Conservation (phyloP, 2,329 filamentous ascomycete species). For the Colletotrichum sp. region DNA sequence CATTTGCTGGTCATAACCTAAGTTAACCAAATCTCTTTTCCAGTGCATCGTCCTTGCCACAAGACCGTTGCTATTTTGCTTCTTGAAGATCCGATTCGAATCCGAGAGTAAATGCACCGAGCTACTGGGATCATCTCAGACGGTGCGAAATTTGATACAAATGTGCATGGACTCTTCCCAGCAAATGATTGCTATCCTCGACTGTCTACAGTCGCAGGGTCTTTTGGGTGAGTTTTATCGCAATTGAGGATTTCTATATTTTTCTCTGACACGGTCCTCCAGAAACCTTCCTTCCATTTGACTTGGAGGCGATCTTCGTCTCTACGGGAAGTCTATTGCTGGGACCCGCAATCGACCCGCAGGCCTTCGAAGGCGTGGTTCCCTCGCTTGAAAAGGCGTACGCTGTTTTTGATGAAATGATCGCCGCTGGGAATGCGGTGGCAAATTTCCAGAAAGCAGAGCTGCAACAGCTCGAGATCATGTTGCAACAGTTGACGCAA, state of each 20-base stretch:
- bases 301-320: conserved; percentile 49
- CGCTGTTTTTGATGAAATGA: conserved; percentile 51
- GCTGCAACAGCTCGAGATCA: conserved; percentile 47
- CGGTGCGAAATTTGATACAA: conserved; percentile 35
- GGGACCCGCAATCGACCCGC: conserved; percentile 38
- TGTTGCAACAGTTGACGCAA: conserved; percentile 34
- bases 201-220: conserved; percentile 47
- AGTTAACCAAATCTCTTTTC: background rate
- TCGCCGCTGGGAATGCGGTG: conserved; percentile 48
- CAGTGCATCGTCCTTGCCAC: conserved; percentile 38
- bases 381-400: conserved; percentile 47
- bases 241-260: accelerated
- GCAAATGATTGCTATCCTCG: conserved; percentile 42
- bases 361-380: conserved; percentile 36
- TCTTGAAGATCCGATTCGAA: conserved; percentile 35
- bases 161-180: conserved; percentile 39
- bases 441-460: conserved; percentile 49
- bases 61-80: conserved; percentile 34
- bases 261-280: accelerated
- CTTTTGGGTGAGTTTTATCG: conserved; percentile 43
- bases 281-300: conserved; percentile 55
- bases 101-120: conserved; percentile 26
- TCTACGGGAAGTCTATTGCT: conserved; percentile 47
- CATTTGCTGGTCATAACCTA: too few species aligned
- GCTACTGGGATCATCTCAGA: conserved; percentile 42